A percentile compares a stretch with the other conserved stretches of the same genome.
phyloP scores from a whole-genome alignment of 805 yeast genomes.

The Kazachstania kunashirensis region DNA sequence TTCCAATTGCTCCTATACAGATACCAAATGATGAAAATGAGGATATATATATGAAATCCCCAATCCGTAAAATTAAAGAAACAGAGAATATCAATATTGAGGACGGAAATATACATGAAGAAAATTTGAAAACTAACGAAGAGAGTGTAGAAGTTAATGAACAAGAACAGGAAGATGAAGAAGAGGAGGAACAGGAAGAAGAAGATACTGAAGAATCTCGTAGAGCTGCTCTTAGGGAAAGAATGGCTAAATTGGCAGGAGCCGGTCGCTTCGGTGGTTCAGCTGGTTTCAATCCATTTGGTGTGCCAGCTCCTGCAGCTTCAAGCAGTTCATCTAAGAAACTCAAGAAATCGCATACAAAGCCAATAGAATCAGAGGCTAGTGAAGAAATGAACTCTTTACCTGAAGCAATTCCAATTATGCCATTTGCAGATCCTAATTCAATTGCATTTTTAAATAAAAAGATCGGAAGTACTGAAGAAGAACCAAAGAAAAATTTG shows the following conservation, averaged over 20 bases:
- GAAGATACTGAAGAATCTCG: conserved; percentile 70
- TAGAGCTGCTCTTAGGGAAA: conserved; percentile 68
- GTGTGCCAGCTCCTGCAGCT: conserved; percentile 23
- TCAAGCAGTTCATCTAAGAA: conserved; percentile 13
- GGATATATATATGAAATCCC: too few species aligned
- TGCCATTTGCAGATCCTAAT: conserved; percentile 41
- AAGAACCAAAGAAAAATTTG: neutral
- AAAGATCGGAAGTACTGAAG: conserved; percentile 5
- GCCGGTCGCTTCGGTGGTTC: conserved; percentile 59
- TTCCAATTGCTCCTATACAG: neutral
- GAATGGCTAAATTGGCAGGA: conserved; percentile 95
- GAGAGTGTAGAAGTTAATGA: conserved; percentile 21
- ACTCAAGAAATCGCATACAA: conserved; percentile 9
- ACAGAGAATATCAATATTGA: too few species aligned
- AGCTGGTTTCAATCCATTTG: conserved; percentile 37
- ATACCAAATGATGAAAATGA: neutral
- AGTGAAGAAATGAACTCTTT: conserved; percentile 13
- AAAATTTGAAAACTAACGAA: conserved; percentile 4
- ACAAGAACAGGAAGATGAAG: conserved; percentile 31
- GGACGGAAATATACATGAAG: neutral
- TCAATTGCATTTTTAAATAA: conserved; percentile 22
- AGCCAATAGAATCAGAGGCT: conserved; percentile 12
- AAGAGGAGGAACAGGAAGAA: conserved; percentile 44
- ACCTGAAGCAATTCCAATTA: conserved; percentile 39
- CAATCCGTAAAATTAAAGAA: too few species aligned